Evolutionary conservation across 305 asterid species (phyloP), one percentile per base, ranked within the genome.

Genomic region (Fraxinus sp.): DNA sequence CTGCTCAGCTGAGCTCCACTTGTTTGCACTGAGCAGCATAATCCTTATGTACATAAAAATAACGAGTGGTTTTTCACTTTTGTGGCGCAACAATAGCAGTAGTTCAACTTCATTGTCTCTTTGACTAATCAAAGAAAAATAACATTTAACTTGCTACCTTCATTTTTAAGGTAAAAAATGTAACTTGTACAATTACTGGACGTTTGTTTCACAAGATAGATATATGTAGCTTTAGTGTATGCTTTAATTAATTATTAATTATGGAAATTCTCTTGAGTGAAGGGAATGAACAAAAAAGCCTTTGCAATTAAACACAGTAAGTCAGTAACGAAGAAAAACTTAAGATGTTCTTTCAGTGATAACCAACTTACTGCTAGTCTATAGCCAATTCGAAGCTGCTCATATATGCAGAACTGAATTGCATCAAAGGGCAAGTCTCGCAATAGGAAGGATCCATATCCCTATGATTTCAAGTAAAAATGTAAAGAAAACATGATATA

Each of bases 391-490:
- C 89, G 89, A 35, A 92, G 89, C 89, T 92, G 97, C 88, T 92
- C 95, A 49, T 91, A 92, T 78, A 92, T 84, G 86, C 97, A 92
- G 84, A 92, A 92, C 76, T 92, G 97, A 43, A 92, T 68, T 74
- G 97, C 97, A 87, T 92, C 97, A 78, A 92, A 92, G 73, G 97
- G 97, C 86, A 92, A 86, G 86, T 91, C 97, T 72, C 97, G 85
- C 85, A 92, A 79, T 78, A 92, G 88, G 85, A 92, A 92, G 35
- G 97, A 92, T 52, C 91, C 92, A 32, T 85, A 91, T 30, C 97
- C 97, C 97, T 92, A 64, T 10, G 72, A 62, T 62, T 62, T 70
- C 33, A 71, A 80, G 20, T 16, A 80, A 35, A 35, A 82, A 39
- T 37, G 72, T 57, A 10, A 43, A 24, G 52, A 77, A 73, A 72